Conservation (phyloP, 2,329 filamentous ascomycete genomes). For the Chrysosporium queenslandicum region DNA sequence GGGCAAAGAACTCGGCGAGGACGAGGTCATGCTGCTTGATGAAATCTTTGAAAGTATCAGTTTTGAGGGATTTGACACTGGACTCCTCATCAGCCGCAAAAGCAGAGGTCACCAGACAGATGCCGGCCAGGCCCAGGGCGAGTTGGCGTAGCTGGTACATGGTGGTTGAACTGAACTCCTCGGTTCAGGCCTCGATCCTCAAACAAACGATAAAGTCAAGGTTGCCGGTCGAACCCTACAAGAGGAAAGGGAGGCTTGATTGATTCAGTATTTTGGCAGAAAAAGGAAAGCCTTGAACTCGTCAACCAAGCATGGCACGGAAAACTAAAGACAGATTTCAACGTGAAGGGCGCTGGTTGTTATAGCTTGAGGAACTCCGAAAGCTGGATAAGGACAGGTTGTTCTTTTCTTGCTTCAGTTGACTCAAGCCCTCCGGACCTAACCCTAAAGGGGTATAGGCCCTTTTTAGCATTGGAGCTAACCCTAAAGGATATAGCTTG, state of each 20-base stretch:
- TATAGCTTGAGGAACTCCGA: background rate
- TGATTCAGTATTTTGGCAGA: background rate
- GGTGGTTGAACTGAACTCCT: conserved; percentile 4
- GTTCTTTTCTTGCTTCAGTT: no score
- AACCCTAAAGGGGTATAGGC: no score
- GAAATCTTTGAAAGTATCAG: conserved; percentile 79
- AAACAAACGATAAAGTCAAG: background rate
- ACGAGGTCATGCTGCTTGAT: conserved; percentile 78
- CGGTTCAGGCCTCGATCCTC: background rate
- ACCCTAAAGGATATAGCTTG: no score
- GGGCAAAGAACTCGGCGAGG: conserved; percentile 93
- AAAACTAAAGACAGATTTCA: background rate
- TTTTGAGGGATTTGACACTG: conserved; percentile 75
- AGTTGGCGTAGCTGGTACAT: conserved; percentile 36
- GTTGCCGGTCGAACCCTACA: no score
- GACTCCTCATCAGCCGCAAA: conserved; percentile 41
- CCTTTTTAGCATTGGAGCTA: no score
- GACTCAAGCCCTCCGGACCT: no score
- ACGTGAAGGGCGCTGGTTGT: background rate
- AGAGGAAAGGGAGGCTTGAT: no score
- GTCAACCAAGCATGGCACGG: background rate
- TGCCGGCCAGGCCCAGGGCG: conserved; percentile 28
- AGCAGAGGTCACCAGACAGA: conserved; percentile 28
- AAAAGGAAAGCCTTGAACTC: background rate
- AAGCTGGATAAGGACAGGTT: conserved; percentile 3